A percentile compares a stretch with the other conserved stretches of the same genome.
These are phyloP conservation scores for Trametes cinnabarina DNA, from an alignment of 768 basidiomycete genomes.

Conservation along the genomic window DNA sequence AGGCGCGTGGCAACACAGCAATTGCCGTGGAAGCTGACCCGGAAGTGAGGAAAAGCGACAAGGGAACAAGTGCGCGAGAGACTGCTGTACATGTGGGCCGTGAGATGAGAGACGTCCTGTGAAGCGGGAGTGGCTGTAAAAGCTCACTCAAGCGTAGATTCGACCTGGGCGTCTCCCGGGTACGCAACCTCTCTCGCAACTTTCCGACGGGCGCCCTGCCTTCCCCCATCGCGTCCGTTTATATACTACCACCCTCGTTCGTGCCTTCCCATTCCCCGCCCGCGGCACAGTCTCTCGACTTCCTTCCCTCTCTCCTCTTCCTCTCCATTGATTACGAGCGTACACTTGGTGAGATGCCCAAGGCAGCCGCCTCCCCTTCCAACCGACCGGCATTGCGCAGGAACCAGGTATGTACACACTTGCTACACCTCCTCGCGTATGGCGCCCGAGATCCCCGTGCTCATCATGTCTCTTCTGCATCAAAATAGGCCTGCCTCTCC, in stretches of 20 bases:
- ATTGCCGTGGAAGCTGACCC: background rate
- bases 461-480: constrained; percentile 2
- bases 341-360: no score
- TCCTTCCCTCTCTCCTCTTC: background rate
- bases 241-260: constrained; percentile 2
- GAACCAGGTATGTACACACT: constrained; percentile 56
- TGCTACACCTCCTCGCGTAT: background rate
- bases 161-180: constrained; percentile 4
- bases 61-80: background rate
- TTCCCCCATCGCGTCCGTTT: constrained; percentile 12
- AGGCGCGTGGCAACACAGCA: constrained; percentile 6
- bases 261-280: constrained; percentile 1
- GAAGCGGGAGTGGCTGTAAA: no score
- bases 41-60: background rate
- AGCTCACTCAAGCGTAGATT: no score
- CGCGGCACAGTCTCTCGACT: background rate
- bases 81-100: background rate
- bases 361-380: constrained; percentile 43
- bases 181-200: constrained; percentile 13
- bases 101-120: no score
- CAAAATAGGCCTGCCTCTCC: constrained; percentile 66
- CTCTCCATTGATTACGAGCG: no score
- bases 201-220: constrained; percentile 12
- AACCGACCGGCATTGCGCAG: constrained; percentile 68
- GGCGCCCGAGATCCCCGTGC: constrained; percentile 9